Conservation (phyloP, 2,329 filamentous ascomycete species). For the Penicillium digitatum region DNA sequence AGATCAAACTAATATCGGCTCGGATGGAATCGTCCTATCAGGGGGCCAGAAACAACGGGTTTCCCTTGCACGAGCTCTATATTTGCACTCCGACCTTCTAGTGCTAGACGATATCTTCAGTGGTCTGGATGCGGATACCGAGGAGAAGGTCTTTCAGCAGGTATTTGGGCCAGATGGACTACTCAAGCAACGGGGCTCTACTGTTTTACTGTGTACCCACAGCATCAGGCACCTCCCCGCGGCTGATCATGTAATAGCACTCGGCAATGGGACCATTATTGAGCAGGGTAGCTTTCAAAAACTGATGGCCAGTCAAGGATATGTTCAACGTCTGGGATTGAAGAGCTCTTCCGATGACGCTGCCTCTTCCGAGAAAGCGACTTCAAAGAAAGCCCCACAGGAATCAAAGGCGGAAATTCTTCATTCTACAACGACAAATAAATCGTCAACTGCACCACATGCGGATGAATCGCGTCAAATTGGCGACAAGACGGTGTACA, state of each 20-base stretch:
- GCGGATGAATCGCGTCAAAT: background rate
- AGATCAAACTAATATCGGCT: background rate
- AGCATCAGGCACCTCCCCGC: background rate
- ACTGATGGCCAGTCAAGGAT: background rate
- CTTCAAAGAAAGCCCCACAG: background rate
- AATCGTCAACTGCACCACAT: background rate
- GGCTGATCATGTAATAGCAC: background rate
- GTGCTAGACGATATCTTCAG: background rate
- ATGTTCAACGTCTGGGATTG: background rate
- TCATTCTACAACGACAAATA: background rate
- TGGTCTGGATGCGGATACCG: background rate
- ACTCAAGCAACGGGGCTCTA: background rate
- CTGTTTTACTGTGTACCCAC: background rate
- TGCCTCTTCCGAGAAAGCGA: background rate
- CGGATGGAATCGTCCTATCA: background rate
- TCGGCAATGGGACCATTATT: background rate
- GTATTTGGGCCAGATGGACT: background rate
- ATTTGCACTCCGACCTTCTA: background rate
- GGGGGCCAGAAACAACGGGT: background rate
- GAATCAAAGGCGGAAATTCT: background rate
- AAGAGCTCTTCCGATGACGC: background rate
- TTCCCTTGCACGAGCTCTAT: background rate
- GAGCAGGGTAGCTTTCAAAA: background rate
- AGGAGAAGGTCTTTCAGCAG: background rate
- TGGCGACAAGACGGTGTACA: background rate